phyloP scores from a whole-genome alignment of 176 grass and related monocot genomes.

The barley (Hordeum vulgare) region DNA sequence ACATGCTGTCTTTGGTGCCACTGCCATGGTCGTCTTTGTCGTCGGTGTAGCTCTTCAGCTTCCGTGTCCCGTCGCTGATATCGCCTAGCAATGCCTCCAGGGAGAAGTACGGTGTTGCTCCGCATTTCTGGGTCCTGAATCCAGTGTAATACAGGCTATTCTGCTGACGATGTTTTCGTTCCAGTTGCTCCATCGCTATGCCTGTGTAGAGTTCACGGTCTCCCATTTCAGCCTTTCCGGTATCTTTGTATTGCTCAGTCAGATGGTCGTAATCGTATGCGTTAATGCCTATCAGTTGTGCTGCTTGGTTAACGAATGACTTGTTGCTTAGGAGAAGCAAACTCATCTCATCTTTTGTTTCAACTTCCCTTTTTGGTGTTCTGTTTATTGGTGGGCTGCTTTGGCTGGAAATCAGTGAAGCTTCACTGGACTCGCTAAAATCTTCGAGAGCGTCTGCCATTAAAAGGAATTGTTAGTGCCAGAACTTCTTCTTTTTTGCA shows the following conservation, averaged over 20 bases:
- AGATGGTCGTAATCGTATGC: not conserved
- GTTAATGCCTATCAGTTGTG: constrained; percentile 7
- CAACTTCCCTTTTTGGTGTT: constrained; percentile 4
- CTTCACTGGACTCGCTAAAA: constrained; percentile 30
- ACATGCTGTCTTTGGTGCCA: constrained; percentile 31
- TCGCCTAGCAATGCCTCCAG: constrained; percentile 46
- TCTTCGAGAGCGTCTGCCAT: constrained; percentile 36
- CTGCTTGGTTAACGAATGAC: constrained; percentile 33
- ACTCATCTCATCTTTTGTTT: constrained; percentile 43
- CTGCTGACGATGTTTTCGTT: constrained; percentile 28
- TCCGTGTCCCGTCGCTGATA: constrained; percentile 14
- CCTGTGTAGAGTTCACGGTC: constrained; percentile 40
- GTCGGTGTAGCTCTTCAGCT: constrained; percentile 31
- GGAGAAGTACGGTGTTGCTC: constrained; percentile 25
- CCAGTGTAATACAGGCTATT: constrained; percentile 11
- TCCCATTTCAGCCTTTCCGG: not conserved
- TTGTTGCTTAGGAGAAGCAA: constrained; percentile 49
- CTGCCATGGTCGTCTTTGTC: not conserved
- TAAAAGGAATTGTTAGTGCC: not conserved
- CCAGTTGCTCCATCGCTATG: constrained; percentile 47
- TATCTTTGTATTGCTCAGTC: not conserved
- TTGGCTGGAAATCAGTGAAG: constrained; percentile 8
- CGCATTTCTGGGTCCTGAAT: constrained; percentile 1
- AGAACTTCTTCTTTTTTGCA: not conserved
- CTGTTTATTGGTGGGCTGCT: not conserved